A percentile compares a stretch with the other conserved stretches of the same genome.
These are phyloP conservation scores for Lycium barbarum DNA, from an alignment of 257 asterid genomes.

Conservation along the genomic window DNA sequence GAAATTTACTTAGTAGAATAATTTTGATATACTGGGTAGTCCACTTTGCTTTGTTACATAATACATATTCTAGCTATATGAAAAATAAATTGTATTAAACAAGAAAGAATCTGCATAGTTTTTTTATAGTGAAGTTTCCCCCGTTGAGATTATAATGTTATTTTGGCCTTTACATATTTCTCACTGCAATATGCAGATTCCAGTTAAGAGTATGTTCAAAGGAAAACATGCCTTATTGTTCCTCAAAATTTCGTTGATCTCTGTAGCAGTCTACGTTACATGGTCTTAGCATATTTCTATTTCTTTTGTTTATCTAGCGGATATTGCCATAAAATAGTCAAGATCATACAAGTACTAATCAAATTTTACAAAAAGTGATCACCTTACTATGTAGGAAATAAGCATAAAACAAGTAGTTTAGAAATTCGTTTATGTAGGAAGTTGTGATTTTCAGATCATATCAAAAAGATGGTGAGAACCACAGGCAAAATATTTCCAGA, in stretches of 20 bases:
- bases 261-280: background rate
- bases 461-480: background rate
- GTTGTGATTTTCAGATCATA: background rate
- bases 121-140: background rate
- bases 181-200: background rate
- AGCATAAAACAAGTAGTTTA: background rate
- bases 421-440: background rate
- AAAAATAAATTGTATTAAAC: background rate
- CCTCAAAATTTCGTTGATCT: background rate
- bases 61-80: background rate
- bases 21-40: background rate
- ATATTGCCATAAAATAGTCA: background rate
- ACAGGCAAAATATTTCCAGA: background rate
- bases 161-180: background rate
- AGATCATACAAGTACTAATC: background rate
- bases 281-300: background rate
- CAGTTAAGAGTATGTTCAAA: too few relatives aligned
- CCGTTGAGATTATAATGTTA: background rate
- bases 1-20: background rate
- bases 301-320: background rate
- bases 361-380: background rate
- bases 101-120: background rate
- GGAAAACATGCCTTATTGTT: background rate
- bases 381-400: background rate
- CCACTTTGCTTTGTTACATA: too few relatives aligned